Evolutionary conservation across 2,329 filamentous ascomycete genomes (phyloP).

Genomic region (Intubia oerlemansii): DNA sequence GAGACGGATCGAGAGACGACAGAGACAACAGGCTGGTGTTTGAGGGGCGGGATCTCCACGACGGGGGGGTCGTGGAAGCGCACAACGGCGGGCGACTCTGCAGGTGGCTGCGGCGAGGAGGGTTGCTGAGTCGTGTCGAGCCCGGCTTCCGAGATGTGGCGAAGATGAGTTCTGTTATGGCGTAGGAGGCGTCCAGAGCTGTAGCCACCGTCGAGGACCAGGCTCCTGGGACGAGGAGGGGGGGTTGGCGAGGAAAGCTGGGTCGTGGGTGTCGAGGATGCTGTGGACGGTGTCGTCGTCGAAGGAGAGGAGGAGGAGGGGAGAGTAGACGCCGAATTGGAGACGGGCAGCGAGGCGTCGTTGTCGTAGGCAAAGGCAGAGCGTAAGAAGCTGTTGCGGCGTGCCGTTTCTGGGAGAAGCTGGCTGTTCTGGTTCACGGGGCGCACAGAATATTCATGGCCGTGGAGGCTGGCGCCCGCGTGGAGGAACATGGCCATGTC

Average conservation of each 20-base stretch:
- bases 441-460: slow-evolving; percentile 38
- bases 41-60: slow-evolving; percentile 8
- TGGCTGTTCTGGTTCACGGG: slow-evolving; percentile 11
- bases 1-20: slow-evolving; percentile 1
- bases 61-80: slow-evolving; percentile 21
- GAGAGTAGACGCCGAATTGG: slow-evolving; percentile 5
- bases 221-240: too few species aligned
- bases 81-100: slow-evolving; percentile 23
- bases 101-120: too few species aligned
- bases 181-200: slow-evolving; percentile 2
- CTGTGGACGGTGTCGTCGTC: slow-evolving; percentile 1
- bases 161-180: slow-evolving; percentile 2
- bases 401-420: slow-evolving; percentile 11
- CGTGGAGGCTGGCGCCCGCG: slow-evolving; percentile 35
- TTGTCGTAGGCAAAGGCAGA: slow-evolving; percentile 16
- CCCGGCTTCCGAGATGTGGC: slow-evolving; percentile 4
- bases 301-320: slow-evolving; percentile 1
- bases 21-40: background rate
- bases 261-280: background rate
- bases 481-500: slow-evolving; percentile 32
- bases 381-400: slow-evolving; percentile 19
- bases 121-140: too few species aligned
- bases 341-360: slow-evolving; percentile 9
- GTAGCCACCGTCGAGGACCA: slow-evolving; percentile 1
- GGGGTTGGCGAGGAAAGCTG: slow-evolving; percentile 2